A percentile compares a stretch with the other conserved stretches of the same genome.
These are phyloP conservation scores for Saccharomycopsis phalli DNA, from an alignment of 1,139 yeast species.

Conservation along the genomic window DNA sequence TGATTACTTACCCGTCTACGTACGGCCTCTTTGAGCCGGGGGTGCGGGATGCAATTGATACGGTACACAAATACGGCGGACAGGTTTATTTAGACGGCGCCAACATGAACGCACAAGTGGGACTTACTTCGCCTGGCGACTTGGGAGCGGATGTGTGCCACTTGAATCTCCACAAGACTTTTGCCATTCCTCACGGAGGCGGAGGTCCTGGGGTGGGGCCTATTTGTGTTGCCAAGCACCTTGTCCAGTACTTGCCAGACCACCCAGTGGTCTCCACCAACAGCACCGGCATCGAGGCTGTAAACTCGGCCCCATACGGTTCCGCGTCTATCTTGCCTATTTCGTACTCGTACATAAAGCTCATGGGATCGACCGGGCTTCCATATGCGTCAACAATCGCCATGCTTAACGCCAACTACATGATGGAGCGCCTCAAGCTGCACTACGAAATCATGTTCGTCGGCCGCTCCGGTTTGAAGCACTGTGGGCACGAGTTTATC, in stretches of 20 bases:
- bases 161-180: slow-evolving; percentile 90
- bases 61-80: slow-evolving; percentile 81
- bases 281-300: slow-evolving; percentile 53
- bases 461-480: slow-evolving; percentile 48
- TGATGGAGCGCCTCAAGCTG: slow-evolving; percentile 67
- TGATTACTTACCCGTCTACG: slow-evolving; percentile 97
- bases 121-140: slow-evolving; percentile 94
- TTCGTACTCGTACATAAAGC: slow-evolving; percentile 87
- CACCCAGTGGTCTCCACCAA: slow-evolving; percentile 61
- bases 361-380: slow-evolving; percentile 80
- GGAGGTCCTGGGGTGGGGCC: slow-evolving; percentile 99
- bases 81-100: slow-evolving; percentile 98
- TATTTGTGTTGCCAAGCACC: slow-evolving; percentile 81
- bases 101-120: slow-evolving; percentile 98
- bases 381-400: slow-evolving; percentile 85
- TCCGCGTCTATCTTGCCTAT: slow-evolving; percentile 91
- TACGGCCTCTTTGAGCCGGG: slow-evolving; percentile 95
- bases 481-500: slow-evolving; percentile 96
- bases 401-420: slow-evolving; percentile 90
- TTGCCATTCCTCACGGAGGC: slow-evolving; percentile 98
- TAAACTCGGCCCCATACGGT: slow-evolving; percentile 92
- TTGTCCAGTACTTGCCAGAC: slow-evolving; percentile 74
- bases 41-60: slow-evolving; percentile 71
- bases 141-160: slow-evolving; percentile 99
- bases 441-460: slow-evolving; percentile 74